Evolutionary conservation across 805 yeast species (phyloP), one percentile per base, ranked within the genome.

Genomic region (Brettanomyces bruxellensis): DNA sequence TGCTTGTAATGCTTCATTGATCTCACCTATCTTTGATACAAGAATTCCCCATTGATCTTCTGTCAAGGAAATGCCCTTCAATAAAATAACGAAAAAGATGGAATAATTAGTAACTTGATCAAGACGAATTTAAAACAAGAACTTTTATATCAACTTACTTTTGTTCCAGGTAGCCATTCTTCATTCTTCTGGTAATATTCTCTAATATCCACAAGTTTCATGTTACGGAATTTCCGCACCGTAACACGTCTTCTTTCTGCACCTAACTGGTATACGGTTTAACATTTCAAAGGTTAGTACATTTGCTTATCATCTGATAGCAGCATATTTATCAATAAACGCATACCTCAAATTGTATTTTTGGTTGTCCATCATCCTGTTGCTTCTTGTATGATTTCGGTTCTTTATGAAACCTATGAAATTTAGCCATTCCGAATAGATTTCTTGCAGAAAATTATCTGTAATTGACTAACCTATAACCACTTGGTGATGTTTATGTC

Each of bases 151-250:
- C 14, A 34, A 52, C 68, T 44, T 50, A 67, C 83, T 64, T 90
- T 90, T 58, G 79, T 83, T 1, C 95, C 95, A 0, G 98, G 98
- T 49, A 73, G 73, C 67, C 73, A 70, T 49, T 79, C 82, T 8
- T 69, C 66, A 3, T 69, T 62, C n/a, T 70, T 67, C 43, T 79
- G 77, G 62, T 87, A 90, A 66, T 71, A 88, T 60, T 90, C 96
- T 48, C 98, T 75, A 45, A 90, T 85, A 56, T 90, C 96, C 12
- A 91, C 78, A 52, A 89, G 66, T 34, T 75, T 76, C 47, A 69
- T 67, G 44, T 81, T 80, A 46, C 84, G 81, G 69, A 79, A 90
- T 53, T 75, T 76, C 47, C 88, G 73, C 14, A 91, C 88, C 0
- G 86, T 77, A 32, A 86, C 83, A 46, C 79, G 76, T 47, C 80